Evolutionary conservation across 768 basidiomycete species (phyloP), one percentile per base, ranked within the genome.

Genomic region (Crassisporium funariophilum): DNA sequence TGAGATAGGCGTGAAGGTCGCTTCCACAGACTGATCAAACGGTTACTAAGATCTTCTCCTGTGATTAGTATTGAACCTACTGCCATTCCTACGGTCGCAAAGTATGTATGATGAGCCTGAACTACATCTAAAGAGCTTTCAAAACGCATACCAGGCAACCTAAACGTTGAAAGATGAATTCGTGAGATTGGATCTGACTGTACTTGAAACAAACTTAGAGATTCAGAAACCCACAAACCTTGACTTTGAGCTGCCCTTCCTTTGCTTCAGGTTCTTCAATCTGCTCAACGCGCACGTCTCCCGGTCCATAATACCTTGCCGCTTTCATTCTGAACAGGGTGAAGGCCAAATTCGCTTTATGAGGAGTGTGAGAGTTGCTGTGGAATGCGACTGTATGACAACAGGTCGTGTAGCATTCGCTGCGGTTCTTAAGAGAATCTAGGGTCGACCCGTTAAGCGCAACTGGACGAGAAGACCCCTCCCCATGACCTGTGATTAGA

Each of bases 321-420:
- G 75, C 75, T 43, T 67, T 75, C 76, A 78, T 77, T 29, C 13
- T 29, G n/a, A n/a, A n/a, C n/a, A n/a, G n/a, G n/a, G n/a, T n/a
- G n/a, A n/a, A n/a, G n/a, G n/a, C n/a, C n/a, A n/a, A n/a, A n/a
- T n/a, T n/a, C n/a, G n/a, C n/a, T n/a, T n/a, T n/a, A n/a, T n/a
- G n/a, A n/a, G n/a, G n/a, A n/a, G n/a, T n/a, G n/a, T n/a, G n/a
- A n/a, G n/a, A n/a, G n/a, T n/a, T n/a, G n/a, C n/a, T n/a, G n/a
- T n/a, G n/a, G n/a, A n/a, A n/a, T n/a, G n/a, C n/a, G n/a, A n/a
- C n/a, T n/a, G n/a, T n/a, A n/a, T n/a, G n/a, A n/a, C n/a, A n/a
- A n/a, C n/a, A n/a, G n/a, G n/a, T n/a, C n/a, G n/a, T n/a, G n/a
- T n/a, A n/a, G n/a, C n/a, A n/a, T n/a, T n/a, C n/a, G n/a, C n/a